phyloP scores from a whole-genome alignment of 2,329 filamentous ascomycete genomes.

The Diplodia seriata region DNA sequence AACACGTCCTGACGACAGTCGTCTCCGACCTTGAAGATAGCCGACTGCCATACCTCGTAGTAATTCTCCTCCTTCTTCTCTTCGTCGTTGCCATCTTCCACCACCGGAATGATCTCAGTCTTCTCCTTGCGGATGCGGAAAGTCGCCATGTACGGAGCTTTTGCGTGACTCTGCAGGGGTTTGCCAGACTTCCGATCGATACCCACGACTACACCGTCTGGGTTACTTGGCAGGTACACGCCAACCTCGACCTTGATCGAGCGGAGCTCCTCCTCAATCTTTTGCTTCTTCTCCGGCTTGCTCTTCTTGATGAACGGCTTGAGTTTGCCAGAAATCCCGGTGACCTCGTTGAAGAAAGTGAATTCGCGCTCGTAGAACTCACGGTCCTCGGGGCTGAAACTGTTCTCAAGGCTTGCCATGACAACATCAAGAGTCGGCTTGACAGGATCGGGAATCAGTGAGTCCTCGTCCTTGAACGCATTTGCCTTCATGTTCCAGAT shows the following conservation, averaged over 20 bases:
- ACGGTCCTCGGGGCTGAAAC: constrained; percentile 79
- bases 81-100: constrained; percentile 51
- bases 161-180: constrained; percentile 95
- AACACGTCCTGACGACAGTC: constrained; percentile 97
- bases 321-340: constrained; percentile 91
- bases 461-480: constrained; percentile 96
- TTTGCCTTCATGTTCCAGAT: constrained; percentile 99
- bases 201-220: constrained; percentile 94
- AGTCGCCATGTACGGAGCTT: constrained; percentile 98
- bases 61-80: constrained; percentile 56
- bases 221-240: constrained; percentile 96
- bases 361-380: constrained; percentile 95
- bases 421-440: constrained; percentile 94
- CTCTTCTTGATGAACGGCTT: constrained; percentile 89
- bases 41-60: constrained; percentile 97
- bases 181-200: constrained; percentile 99
- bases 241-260: constrained; percentile 97
- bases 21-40: constrained; percentile 99
- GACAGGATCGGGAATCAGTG: constrained; percentile 83
- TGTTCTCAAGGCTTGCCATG: constrained; percentile 80
- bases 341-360: constrained; percentile 97
- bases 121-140: constrained; percentile 92
- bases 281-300: constrained; percentile 97
- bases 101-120: constrained; percentile 53
- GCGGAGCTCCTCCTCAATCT: constrained; percentile 97